phyloP scores from a whole-genome alignment of 768 basidiomycete genomes.

The Mycena capillaripes region DNA sequence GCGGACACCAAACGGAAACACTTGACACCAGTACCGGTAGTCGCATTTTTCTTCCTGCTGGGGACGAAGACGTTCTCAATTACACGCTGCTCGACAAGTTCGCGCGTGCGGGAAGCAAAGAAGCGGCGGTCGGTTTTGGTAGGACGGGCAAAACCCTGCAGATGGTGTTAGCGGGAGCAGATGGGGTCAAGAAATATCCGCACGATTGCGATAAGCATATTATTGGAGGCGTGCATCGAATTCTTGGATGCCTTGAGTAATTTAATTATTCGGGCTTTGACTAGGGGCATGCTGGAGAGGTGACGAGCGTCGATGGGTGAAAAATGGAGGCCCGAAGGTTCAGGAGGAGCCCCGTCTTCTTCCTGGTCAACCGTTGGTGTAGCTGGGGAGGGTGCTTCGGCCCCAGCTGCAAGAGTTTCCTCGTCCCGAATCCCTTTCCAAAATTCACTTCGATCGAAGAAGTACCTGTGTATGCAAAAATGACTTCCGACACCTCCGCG shows the following conservation, averaged over 20 bases:
- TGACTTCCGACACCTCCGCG: constrained; percentile 83
- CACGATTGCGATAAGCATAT: constrained; percentile 85
- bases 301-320: constrained; percentile 84
- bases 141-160: constrained; percentile 82
- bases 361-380: constrained; percentile 51
- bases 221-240: constrained; percentile 78
- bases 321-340: constrained; percentile 59
- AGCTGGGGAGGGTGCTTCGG: constrained; percentile 30
- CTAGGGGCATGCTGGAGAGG: constrained; percentile 79
- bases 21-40: constrained; percentile 61
- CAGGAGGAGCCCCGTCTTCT: constrained; percentile 45
- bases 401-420: constrained; percentile 62
- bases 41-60: constrained; percentile 62
- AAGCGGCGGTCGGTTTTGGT: constrained; percentile 86
- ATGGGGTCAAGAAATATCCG: constrained; percentile 40
- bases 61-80: constrained; percentile 84
- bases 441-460: constrained; percentile 80
- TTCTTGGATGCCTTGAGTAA: constrained; percentile 80
- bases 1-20: constrained; percentile 75
- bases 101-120: constrained; percentile 81
- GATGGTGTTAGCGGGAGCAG: constrained; percentile 7
- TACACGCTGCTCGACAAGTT: constrained; percentile 78
- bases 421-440: constrained; percentile 86
- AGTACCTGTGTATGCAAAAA: constrained; percentile 87
- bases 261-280: constrained; percentile 79